Evolutionary conservation across 2,329 filamentous ascomycete genomes (phyloP).

Genomic region (Hypoxylon sp.): DNA sequence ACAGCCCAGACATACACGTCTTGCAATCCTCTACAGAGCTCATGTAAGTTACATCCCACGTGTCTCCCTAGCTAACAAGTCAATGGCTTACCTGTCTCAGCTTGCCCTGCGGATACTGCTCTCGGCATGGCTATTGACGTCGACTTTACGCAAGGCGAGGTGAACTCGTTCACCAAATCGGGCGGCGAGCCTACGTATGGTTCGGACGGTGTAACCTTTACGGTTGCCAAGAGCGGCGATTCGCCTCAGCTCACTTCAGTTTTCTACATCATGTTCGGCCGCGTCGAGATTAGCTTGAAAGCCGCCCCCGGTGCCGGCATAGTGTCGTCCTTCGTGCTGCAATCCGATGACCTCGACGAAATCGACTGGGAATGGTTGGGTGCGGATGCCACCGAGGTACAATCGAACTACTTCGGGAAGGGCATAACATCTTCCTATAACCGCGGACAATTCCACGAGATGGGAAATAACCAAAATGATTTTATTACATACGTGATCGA

Average conservation of each 20-base stretch:
- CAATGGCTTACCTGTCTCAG: slow-evolving; percentile 56
- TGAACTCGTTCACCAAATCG: slow-evolving; percentile 81
- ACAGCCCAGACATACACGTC: slow-evolving; percentile 53
- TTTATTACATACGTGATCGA: slow-evolving; percentile 93
- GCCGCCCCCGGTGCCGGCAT: slow-evolving; percentile 91
- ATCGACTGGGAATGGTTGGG: slow-evolving; percentile 99
- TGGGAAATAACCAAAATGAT: slow-evolving; percentile 75
- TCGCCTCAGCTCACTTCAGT: slow-evolving; percentile 88
- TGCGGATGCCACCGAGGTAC: slow-evolving; percentile 80
- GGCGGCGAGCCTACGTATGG: slow-evolving; percentile 81
- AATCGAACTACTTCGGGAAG: slow-evolving; percentile 98
- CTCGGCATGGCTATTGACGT: slow-evolving; percentile 86
- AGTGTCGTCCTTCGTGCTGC: slow-evolving; percentile 90
- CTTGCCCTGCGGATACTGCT: slow-evolving; percentile 82
- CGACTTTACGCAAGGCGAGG: slow-evolving; percentile 84
- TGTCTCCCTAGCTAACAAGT: not conserved
- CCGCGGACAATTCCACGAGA: slow-evolving; percentile 85
- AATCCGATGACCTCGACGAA: slow-evolving; percentile 94
- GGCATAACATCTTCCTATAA: slow-evolving; percentile 88
- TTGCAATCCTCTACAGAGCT: slow-evolving; percentile 51
- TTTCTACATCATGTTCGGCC: slow-evolving; percentile 99
- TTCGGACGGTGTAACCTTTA: slow-evolving; percentile 84
- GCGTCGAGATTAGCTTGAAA: slow-evolving; percentile 87
- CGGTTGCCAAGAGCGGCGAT: slow-evolving; percentile 82
- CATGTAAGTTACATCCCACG: slow-evolving; percentile 46